Conservation (phyloP, 352 stramenopile genomes). For the Globisporangium splendens region DNA sequence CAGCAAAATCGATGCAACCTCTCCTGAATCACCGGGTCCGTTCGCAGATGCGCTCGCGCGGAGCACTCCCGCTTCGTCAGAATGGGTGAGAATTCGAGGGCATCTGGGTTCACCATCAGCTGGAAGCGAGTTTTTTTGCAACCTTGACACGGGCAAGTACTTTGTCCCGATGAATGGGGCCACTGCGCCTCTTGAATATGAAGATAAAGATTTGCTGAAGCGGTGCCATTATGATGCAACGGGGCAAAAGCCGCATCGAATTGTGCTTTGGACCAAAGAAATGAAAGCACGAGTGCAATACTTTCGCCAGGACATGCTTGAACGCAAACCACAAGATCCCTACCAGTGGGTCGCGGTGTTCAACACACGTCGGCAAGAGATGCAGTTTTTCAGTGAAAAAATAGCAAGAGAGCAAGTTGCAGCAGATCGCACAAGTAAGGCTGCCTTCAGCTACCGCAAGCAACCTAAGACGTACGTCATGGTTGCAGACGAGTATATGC, state of each 20-base stretch:
- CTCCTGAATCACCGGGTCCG: slow-evolving; percentile 9
- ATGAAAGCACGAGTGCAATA: slow-evolving; percentile 31
- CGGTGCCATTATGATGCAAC: slow-evolving; percentile 18
- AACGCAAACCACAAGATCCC: slow-evolving; percentile 26
- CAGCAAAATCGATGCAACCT: slow-evolving; percentile 18
- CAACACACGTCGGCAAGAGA: slow-evolving; percentile 43
- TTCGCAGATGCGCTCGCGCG: slow-evolving; percentile 28
- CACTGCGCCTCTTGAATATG: slow-evolving; percentile 55
- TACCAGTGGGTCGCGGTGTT: slow-evolving; percentile 56
- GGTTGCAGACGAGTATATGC: slow-evolving; percentile 41
- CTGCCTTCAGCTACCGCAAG: slow-evolving; percentile 5
- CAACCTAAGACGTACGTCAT: slow-evolving; percentile 46
- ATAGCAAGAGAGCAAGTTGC: slow-evolving; percentile 1
- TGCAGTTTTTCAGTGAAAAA: slow-evolving; percentile 51
- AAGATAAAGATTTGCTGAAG: slow-evolving; percentile 26
- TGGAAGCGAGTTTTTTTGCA: slow-evolving; percentile 37
- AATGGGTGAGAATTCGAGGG: slow-evolving; percentile 43
- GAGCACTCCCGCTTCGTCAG: slow-evolving; percentile 43
- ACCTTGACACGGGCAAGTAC: slow-evolving; percentile 57
- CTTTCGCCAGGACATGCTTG: slow-evolving; percentile 17
- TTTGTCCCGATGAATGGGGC: slow-evolving; percentile 11
- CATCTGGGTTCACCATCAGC: not conserved
- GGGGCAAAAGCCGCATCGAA: slow-evolving; percentile 22
- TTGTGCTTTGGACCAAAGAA: slow-evolving; percentile 37
- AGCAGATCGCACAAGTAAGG: slow-evolving; percentile 1